A percentile compares a stretch with the other conserved stretches of the same genome.
Evolutionary conservation across 2,329 filamentous ascomycete species (phyloP).

Genomic region (Fusarium sp.): DNA sequence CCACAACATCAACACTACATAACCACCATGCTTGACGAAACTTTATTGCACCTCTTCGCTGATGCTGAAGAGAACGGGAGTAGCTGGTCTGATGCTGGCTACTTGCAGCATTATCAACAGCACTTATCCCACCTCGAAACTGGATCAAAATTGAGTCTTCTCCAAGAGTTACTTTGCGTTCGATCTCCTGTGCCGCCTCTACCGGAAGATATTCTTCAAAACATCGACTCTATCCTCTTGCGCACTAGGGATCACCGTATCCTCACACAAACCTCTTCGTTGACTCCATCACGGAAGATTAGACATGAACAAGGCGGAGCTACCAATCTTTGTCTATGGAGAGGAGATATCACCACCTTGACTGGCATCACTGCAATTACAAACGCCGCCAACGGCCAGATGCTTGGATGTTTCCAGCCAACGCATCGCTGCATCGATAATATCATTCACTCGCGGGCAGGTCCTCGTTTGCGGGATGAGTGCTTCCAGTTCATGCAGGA

Average conservation of each 20-base stretch:
- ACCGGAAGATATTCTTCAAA: neutral
- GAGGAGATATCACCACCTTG: constrained; percentile 39
- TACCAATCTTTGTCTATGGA: constrained; percentile 24
- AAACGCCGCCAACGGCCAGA: constrained; percentile 38
- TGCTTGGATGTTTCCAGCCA: constrained; percentile 40
- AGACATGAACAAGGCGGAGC: neutral
- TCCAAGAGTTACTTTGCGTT: constrained; percentile 29
- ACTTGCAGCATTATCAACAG: constrained; percentile 19
- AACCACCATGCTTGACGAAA: constrained; percentile 12
- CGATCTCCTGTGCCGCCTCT: constrained; percentile 25
- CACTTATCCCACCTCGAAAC: constrained; percentile 34
- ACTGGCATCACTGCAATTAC: constrained; percentile 32
- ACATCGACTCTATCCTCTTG: constrained; percentile 25
- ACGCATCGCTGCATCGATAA: constrained; percentile 42
- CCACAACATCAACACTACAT: neutral
- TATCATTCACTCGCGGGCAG: constrained; percentile 37
- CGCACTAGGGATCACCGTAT: constrained; percentile 15
- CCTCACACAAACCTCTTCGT: neutral
- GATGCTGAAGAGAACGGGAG: constrained; percentile 1
- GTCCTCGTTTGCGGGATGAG: constrained; percentile 32
- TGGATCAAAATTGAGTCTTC: constrained; percentile 18
- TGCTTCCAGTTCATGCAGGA: constrained; percentile 28
- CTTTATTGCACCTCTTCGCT: constrained; percentile 17
- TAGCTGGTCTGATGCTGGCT: neutral
- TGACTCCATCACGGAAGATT: neutral